A percentile compares a stretch with the other conserved stretches of the same genome.
Evolutionary conservation across 345 rosid species (phyloP).

Genomic region (Durio zibethinus): DNA sequence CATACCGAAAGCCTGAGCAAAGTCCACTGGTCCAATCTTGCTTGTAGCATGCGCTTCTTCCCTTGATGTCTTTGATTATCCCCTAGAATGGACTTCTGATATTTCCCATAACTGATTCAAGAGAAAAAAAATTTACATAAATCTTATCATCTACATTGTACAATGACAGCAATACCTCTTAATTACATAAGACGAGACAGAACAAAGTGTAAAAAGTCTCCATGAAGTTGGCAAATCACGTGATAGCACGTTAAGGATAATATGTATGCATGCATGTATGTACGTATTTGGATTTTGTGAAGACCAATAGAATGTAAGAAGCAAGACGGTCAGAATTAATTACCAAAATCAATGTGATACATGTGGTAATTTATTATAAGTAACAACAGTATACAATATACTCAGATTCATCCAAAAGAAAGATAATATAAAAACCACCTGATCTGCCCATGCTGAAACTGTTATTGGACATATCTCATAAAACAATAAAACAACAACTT

Average conservation of each 20-base stretch:
- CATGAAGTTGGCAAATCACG: not conserved
- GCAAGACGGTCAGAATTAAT: not conserved
- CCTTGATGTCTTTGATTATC: slow-evolving; percentile 54
- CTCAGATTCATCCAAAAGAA: not conserved
- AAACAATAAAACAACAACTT: not conserved
- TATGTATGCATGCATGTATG: not conserved
- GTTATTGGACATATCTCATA: not conserved
- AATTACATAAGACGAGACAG: not conserved
- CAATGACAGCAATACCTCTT: not conserved
- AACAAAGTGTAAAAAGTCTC: not conserved
- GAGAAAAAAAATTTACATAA: not conserved
- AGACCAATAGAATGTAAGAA: not conserved
- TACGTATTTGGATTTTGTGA: not conserved
- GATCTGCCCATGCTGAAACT: not conserved
- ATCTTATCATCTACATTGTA: not conserved
- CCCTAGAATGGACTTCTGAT: slow-evolving; percentile 62
- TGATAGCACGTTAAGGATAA: not conserved
- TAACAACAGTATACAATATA: not conserved
- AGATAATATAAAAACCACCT: not conserved
- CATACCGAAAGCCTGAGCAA: slow-evolving; percentile 49
- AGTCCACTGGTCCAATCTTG: slow-evolving; percentile 59
- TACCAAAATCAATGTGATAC: not conserved
- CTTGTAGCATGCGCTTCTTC: slow-evolving; percentile 59
- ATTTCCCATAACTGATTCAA: slow-evolving; percentile 43
- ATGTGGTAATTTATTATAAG: not conserved